These are phyloP conservation scores for Spinellus fusiger DNA, from an alignment of 192 early-diverging fungal species.

Conservation along the genomic window DNA sequence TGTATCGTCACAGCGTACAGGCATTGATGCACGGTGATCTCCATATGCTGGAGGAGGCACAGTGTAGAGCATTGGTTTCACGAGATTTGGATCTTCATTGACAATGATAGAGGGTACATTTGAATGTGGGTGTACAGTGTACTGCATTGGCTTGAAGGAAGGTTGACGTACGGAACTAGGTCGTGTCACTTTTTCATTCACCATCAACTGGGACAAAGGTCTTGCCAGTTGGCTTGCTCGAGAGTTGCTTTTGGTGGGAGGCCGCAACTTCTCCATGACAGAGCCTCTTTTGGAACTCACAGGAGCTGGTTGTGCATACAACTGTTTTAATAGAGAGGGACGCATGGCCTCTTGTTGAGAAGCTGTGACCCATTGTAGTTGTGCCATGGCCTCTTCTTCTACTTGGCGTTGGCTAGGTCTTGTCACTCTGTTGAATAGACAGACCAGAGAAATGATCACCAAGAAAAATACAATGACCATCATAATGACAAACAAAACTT, in stretches of 20 bases:
- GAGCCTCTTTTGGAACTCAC: conserved; percentile 1
- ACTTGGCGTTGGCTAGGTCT: not conserved
- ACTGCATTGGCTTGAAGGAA: conserved; percentile 13
- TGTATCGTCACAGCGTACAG: not conserved
- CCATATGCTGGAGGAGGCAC: conserved; percentile 4
- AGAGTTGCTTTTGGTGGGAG: too few species aligned
- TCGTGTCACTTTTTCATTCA: not conserved
- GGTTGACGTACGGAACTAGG: conserved; percentile 4
- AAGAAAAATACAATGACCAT: conserved; percentile 5
- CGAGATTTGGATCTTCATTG: not conserved
- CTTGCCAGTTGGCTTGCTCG: not conserved
- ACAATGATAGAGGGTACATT: not conserved
- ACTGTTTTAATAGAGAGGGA: not conserved
- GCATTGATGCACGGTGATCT: not conserved
- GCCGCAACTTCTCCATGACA: too few species aligned
- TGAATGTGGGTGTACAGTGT: not conserved
- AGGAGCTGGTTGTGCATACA: not conserved
- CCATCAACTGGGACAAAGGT: not conserved
- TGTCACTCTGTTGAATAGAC: not conserved
- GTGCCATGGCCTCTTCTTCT: too few species aligned
- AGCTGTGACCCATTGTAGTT: not conserved
- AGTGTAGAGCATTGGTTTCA: conserved; percentile 1
- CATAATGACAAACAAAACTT: conserved; percentile 2
- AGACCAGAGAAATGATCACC: not conserved
- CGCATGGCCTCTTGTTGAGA: not conserved